A percentile compares a stretch with the other conserved stretches of the same genome.
These are phyloP conservation scores for Lepidium didymum DNA, from an alignment of 345 rosid species.

Conservation along the genomic window DNA sequence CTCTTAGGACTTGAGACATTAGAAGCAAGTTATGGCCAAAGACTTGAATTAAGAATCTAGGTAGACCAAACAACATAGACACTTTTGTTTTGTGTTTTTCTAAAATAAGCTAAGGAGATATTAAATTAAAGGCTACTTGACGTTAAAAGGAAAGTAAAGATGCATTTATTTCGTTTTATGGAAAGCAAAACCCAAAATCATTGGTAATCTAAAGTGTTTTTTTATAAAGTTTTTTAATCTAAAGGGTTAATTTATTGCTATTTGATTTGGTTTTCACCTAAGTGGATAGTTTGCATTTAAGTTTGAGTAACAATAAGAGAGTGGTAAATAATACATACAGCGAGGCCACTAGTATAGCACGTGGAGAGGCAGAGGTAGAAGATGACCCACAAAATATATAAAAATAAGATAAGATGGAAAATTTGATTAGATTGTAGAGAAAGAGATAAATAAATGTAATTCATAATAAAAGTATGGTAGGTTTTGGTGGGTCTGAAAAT, in stretches of 20 bases:
- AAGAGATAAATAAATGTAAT: constrained; percentile 3
- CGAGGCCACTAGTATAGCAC: constrained; percentile 14
- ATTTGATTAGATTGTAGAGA: not conserved
- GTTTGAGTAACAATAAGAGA: constrained; percentile 11
- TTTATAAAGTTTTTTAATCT: not conserved
- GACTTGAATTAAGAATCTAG: constrained; percentile 22
- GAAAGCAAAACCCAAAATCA: constrained; percentile 8
- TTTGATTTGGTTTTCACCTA: constrained; percentile 23
- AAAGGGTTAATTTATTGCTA: not conserved
- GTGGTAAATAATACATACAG: constrained; percentile 20
- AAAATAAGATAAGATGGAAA: not conserved
- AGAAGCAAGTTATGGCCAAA: not conserved
- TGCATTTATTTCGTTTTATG: constrained; percentile 8
- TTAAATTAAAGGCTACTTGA: not conserved
- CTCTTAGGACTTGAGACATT: not conserved
- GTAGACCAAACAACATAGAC: constrained; percentile 16
- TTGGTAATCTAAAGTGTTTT: not conserved
- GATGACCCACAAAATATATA: not conserved
- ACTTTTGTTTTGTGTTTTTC: constrained; percentile 9
- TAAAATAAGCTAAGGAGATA: not conserved
- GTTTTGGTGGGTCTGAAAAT: constrained; percentile 19
- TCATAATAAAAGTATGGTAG: not conserved
- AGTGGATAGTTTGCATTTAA: constrained; percentile 17
- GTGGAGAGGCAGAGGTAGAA: constrained; percentile 20
- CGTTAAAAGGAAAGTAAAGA: constrained; percentile 19